Percentiles rank a stretch among this genome's conserved stretches.
Evolutionary conservation across 805 yeast genomes (phyloP).

Genomic region (Kodamaea kaohsiungensis): DNA sequence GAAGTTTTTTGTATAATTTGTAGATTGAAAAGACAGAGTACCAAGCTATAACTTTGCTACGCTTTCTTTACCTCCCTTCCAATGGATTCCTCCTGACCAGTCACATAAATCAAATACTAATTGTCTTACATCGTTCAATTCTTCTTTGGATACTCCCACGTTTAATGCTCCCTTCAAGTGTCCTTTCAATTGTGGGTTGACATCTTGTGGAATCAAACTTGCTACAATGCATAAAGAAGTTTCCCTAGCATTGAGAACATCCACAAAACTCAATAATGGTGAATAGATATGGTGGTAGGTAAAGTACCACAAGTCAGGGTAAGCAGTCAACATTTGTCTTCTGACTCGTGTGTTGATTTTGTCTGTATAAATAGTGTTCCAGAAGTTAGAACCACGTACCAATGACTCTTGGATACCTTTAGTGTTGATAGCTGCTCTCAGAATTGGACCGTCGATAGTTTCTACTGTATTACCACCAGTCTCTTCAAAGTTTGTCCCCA

Average conservation of each 20-base stretch:
- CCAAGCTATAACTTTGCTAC: constrained; percentile 55
- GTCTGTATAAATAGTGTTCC: constrained; percentile 69
- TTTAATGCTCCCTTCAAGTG: constrained; percentile 85
- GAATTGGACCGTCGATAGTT: constrained; percentile 46
- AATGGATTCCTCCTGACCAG: constrained; percentile 65
- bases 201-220: constrained; percentile 87
- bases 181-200: constrained; percentile 89
- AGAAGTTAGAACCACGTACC: constrained; percentile 61
- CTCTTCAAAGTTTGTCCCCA: constrained; percentile 38
- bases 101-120: constrained; percentile 64
- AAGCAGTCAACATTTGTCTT: constrained; percentile 67
- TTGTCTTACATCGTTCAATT: constrained; percentile 58
- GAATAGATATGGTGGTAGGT: constrained; percentile 74
- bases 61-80: constrained; percentile 53
- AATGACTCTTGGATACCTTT: constrained; percentile 25
- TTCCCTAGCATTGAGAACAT: constrained; percentile 61
- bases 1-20: neutral
- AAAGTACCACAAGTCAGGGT: constrained; percentile 82
- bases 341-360: constrained; percentile 70
- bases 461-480: constrained; percentile 12
- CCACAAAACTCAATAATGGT: constrained; percentile 70
- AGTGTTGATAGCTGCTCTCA: constrained; percentile 30
- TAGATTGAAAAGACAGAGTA: too few species aligned
- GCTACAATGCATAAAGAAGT: constrained; percentile 78
- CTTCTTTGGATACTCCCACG: constrained; percentile 68